A percentile compares a stretch with the other conserved stretches of the same genome.
Evolutionary conservation across 2,329 filamentous ascomycete genomes (phyloP).

Genomic region (Hypomyces rosellus): DNA sequence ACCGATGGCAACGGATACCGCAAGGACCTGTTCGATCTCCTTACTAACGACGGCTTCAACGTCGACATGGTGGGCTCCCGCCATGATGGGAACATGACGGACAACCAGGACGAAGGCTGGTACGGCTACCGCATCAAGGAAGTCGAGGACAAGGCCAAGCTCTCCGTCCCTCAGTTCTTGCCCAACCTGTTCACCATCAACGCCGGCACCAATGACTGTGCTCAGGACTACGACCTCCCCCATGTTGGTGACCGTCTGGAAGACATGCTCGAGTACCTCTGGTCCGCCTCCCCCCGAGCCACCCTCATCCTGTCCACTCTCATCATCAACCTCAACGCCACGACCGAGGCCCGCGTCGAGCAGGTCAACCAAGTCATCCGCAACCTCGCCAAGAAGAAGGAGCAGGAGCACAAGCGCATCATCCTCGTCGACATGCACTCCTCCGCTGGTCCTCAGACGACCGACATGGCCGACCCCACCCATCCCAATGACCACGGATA

Average conservation of each 20-base stretch:
- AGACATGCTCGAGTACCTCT: slow-evolving; percentile 30
- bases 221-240: slow-evolving; percentile 25
- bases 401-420: slow-evolving; percentile 22
- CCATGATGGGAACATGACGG: slow-evolving; percentile 31
- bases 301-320: slow-evolving; percentile 35
- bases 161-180: slow-evolving; percentile 23
- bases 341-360: slow-evolving; percentile 22
- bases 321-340: slow-evolving; percentile 24
- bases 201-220: slow-evolving; percentile 38
- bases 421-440: slow-evolving; percentile 35
- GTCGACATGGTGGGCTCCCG: slow-evolving; percentile 37
- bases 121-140: slow-evolving; percentile 35
- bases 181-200: slow-evolving; percentile 39
- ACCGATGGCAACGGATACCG: slow-evolving; percentile 36
- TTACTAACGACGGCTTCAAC: slow-evolving; percentile 13
- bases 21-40: slow-evolving; percentile 23
- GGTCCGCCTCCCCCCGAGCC: slow-evolving; percentile 23
- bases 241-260: slow-evolving; percentile 27
- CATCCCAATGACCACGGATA: slow-evolving; percentile 36
- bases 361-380: slow-evolving; percentile 29
- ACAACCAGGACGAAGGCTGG: slow-evolving; percentile 41
- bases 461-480: slow-evolving; percentile 32
- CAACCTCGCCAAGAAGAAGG: slow-evolving; percentile 21
- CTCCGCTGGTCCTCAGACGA: slow-evolving; percentile 20
- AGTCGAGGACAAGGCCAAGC: slow-evolving; percentile 28